Conservation (phyloP, 106 monocot genomes). For the Alisma plantagoaquatica region DNA sequence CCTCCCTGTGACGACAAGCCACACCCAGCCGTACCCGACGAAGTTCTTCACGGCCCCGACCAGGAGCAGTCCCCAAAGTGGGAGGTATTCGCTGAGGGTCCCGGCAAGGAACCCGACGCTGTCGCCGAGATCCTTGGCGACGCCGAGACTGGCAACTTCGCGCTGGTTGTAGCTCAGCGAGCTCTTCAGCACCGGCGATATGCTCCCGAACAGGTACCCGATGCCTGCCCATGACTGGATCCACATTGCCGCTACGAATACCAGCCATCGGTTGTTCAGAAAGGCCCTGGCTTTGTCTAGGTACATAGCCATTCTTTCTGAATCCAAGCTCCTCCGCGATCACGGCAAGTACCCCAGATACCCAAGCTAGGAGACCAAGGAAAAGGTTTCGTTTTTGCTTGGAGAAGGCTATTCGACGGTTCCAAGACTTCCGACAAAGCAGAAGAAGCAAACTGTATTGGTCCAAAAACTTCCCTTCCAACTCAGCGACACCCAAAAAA, state of each 20-base stretch:
- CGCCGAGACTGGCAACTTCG: constrained; percentile 53
- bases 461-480: too few species aligned
- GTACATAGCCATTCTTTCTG: too few species aligned
- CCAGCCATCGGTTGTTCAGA: constrained; percentile 69
- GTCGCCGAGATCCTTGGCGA: constrained; percentile 79
- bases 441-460: too few species aligned
- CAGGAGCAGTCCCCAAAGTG: constrained; percentile 59
- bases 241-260: constrained; percentile 86
- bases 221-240: constrained; percentile 50
- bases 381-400: too few species aligned
- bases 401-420: too few species aligned
- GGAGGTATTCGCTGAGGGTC: constrained; percentile 44
- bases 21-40: constrained; percentile 81
- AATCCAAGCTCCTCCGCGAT: too few species aligned
- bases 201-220: constrained; percentile 75
- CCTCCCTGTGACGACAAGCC: constrained; percentile 51
- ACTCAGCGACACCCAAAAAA: too few species aligned
- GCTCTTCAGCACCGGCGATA: constrained; percentile 70
- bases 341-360: too few species aligned
- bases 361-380: too few species aligned
- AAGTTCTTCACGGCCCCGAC: constrained; percentile 63
- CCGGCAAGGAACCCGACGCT: constrained; percentile 69
- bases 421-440: too few species aligned
- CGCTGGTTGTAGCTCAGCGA: constrained; percentile 71
- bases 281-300: too few species aligned